Conservation (phyloP, 768 basidiomycete species). For the Xanthoconium stramineum region DNA sequence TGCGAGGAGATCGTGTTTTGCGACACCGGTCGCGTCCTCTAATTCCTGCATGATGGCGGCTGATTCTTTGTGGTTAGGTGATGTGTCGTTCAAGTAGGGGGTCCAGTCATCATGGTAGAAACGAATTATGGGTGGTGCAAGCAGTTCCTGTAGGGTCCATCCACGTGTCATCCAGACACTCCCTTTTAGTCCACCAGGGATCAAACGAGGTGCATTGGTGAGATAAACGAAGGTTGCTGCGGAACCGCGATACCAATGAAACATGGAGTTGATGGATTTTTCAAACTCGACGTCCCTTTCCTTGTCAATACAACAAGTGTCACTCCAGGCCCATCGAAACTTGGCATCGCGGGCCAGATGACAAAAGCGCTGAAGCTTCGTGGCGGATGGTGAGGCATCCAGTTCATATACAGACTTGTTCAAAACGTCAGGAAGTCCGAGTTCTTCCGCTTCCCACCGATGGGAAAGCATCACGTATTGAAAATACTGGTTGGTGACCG, state of each 20-base stretch:
- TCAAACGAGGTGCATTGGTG: constrained; percentile 3
- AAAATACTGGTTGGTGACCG: constrained; percentile 3
- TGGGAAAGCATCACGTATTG: constrained; percentile 24
- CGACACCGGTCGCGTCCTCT: constrained; percentile 5
- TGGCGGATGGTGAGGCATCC: constrained; percentile 1
- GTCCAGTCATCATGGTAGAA: constrained; percentile 24
- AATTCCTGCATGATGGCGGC: constrained; percentile 15
- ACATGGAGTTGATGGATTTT: constrained; percentile 21
- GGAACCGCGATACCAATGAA: constrained; percentile 17
- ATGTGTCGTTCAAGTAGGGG: constrained; percentile 12
- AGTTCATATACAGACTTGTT: constrained; percentile 11
- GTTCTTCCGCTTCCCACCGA: constrained; percentile 17
- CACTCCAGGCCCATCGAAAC: constrained; percentile 23
- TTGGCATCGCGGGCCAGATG: constrained; percentile 3
- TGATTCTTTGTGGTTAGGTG: constrained; percentile 18
- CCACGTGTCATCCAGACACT: constrained; percentile 22
- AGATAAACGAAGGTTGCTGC: constrained; percentile 22
- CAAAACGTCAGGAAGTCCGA: constrained; percentile 9
- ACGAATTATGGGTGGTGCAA: constrained; percentile 19
- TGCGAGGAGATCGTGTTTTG: constrained; percentile 3
- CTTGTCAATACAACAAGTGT: constrained; percentile 26
- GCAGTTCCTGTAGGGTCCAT: constrained; percentile 25
- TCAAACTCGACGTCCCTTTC: constrained; percentile 14
- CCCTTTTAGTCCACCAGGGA: constrained; percentile 6
- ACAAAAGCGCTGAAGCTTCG: constrained; percentile 20